Conservation (phyloP, 2,329 filamentous ascomycete species). For the Blastomyces emzantsi region DNA sequence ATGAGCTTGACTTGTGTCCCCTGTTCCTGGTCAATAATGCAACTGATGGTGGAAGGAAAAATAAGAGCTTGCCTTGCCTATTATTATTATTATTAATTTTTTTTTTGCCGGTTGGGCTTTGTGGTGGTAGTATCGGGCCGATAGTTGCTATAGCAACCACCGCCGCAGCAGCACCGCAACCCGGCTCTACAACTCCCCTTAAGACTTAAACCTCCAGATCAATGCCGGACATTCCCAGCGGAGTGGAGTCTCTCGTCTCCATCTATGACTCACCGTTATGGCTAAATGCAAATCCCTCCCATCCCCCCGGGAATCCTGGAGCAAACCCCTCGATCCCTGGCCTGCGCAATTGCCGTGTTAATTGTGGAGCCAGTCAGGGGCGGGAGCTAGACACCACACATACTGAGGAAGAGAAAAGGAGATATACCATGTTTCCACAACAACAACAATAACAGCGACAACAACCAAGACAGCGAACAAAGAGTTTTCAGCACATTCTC, state of each 20-base stretch:
- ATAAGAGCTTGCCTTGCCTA: too few species aligned
- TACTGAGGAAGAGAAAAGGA: too few species aligned
- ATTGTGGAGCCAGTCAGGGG: not conserved
- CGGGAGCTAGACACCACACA: not conserved
- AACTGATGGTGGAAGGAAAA: slow-evolving; percentile 7
- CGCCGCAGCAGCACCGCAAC: not conserved
- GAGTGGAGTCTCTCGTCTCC: not conserved
- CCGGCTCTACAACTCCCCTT: too few species aligned
- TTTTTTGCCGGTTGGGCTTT: not conserved
- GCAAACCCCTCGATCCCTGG: not conserved
- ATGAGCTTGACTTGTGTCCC: slow-evolving; percentile 20
- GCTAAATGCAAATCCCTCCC: not conserved
- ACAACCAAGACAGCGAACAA: not conserved
- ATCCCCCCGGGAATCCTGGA: not conserved
- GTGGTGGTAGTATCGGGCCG: slow-evolving; percentile 16
- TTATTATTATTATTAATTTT: not conserved
- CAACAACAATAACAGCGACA: not conserved
- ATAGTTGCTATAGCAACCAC: slow-evolving; percentile 36
- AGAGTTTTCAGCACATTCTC: not conserved
- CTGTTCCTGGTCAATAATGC: slow-evolving; percentile 9
- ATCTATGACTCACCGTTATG: not conserved
- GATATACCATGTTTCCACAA: not conserved
- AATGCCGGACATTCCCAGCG: not conserved
- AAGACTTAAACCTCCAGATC: not conserved
- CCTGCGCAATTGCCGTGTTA: not conserved